A percentile compares a stretch with the other conserved stretches of the same genome.
Conservation (phyloP, 352 stramenopile genomes). For the Halophytophthora polymorphica region DNA sequence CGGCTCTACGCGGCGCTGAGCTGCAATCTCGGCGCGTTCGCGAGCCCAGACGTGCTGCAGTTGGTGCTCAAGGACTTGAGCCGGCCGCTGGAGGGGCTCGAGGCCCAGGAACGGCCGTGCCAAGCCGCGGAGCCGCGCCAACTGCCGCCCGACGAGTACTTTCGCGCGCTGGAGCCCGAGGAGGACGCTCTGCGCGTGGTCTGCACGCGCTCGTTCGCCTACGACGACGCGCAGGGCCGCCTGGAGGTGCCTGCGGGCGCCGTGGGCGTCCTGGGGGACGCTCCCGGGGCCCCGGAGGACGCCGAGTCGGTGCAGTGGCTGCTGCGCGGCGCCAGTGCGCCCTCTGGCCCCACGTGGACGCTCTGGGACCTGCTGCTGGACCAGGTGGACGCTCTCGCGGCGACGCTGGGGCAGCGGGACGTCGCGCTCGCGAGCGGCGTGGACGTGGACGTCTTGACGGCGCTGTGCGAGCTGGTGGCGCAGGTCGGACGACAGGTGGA, state of each 20-base stretch:
- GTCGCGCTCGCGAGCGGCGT: slow-evolving; percentile 26
- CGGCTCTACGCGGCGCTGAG: slow-evolving; percentile 51
- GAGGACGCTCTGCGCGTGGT: slow-evolving; percentile 18
- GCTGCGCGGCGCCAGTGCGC: slow-evolving; percentile 7
- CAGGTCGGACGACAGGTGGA: slow-evolving; percentile 35
- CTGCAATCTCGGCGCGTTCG: slow-evolving; percentile 23
- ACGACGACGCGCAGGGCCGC: slow-evolving; percentile 20
- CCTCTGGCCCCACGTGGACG: not conserved
- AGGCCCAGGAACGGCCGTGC: slow-evolving; percentile 5
- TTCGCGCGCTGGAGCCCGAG: slow-evolving; percentile 20
- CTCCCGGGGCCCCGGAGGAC: slow-evolving; percentile 5
- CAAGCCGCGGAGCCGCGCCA: slow-evolving; percentile 9
- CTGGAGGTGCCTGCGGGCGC: slow-evolving; percentile 46
- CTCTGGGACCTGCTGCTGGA: slow-evolving; percentile 56
- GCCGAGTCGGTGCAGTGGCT: slow-evolving; percentile 45
- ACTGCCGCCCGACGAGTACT: slow-evolving; percentile 50
- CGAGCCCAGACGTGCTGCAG: slow-evolving; percentile 33
- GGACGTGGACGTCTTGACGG: slow-evolving; percentile 43
- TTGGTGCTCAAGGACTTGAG: slow-evolving; percentile 51
- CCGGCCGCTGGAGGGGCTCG: slow-evolving; percentile 24
- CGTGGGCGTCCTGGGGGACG: slow-evolving; percentile 17
- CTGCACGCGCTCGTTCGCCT: slow-evolving; percentile 55
- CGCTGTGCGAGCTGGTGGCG: slow-evolving; percentile 57
- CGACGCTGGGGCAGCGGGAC: slow-evolving; percentile 36
- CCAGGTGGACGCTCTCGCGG: slow-evolving; percentile 36